A percentile compares a stretch with the other conserved stretches of the same genome.
Conservation (phyloP, 352 stramenopile genomes). For the Phytophthora ohioensis region DNA sequence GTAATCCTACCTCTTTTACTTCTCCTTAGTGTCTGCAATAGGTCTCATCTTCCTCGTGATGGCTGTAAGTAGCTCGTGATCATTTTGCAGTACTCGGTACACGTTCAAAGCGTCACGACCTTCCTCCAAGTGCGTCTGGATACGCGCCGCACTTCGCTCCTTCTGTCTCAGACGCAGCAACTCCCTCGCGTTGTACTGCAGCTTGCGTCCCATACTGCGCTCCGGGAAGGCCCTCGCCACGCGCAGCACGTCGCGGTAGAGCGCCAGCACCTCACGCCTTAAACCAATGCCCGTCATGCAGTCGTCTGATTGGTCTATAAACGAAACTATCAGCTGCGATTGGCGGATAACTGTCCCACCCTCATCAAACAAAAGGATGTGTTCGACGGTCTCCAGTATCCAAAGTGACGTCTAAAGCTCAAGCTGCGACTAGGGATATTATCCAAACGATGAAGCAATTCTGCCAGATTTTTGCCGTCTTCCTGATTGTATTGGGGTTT, state of each 20-base stretch:
- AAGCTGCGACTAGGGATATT: not conserved
- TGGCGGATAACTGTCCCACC: conserved; percentile 24
- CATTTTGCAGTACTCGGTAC: conserved; percentile 60
- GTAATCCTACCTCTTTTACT: not conserved
- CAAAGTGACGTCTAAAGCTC: conserved; percentile 31
- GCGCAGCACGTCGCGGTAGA: conserved; percentile 68
- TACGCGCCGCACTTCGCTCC: conserved; percentile 50
- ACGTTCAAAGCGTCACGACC: conserved; percentile 67
- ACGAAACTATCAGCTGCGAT: not conserved
- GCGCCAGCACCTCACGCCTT: conserved; percentile 62
- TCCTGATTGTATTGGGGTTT: conserved; percentile 26
- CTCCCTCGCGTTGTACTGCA: conserved; percentile 80
- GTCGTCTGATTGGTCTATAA: conserved; percentile 29
- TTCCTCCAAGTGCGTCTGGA: conserved; percentile 57
- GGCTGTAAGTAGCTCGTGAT: conserved; percentile 54
- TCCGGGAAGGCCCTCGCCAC: conserved; percentile 64
- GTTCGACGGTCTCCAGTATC: conserved; percentile 1
- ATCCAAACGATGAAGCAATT: conserved; percentile 23
- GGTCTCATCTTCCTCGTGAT: conserved; percentile 64
- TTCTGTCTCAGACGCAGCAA: conserved; percentile 66
- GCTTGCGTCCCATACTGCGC: conserved; percentile 70
- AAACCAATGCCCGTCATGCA: conserved; percentile 37
- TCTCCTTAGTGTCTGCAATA: conserved; percentile 1
- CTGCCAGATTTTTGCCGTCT: conserved; percentile 13
- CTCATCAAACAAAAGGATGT: conserved; percentile 1